These are phyloP conservation scores for Trypanosoma mega DNA, from an alignment of 208 protist species.

Conservation along the genomic window DNA sequence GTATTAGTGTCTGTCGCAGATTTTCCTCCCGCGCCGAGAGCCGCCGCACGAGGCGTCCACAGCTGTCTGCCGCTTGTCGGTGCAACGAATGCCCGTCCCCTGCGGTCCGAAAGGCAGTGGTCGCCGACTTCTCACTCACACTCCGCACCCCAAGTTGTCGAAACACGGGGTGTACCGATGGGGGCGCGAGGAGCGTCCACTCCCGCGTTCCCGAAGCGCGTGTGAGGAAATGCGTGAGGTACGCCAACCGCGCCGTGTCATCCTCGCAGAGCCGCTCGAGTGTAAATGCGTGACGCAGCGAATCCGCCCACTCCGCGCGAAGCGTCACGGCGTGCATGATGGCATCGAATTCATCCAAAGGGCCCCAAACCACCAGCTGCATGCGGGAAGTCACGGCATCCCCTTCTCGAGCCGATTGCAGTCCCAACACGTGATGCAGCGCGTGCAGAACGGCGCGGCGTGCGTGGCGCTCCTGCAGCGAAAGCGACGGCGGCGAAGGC, in stretches of 20 bases:
- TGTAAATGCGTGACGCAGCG: conserved; percentile 30
- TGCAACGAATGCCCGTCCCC: conserved; percentile 29
- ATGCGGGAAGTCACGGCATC: conserved; percentile 13
- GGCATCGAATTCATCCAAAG: conserved; percentile 61
- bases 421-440: conserved; percentile 52
- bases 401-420: conserved; percentile 29
- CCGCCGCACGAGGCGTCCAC: conserved; percentile 56
- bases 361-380: conserved; percentile 27
- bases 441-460: conserved; percentile 52
- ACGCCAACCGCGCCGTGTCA: conserved; percentile 36
- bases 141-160: conserved; percentile 3
- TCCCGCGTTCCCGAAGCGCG: conserved; percentile 7
- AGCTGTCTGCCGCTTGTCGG: conserved; percentile 45
- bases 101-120: neutral
- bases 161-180: conserved; percentile 6
- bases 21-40: conserved; percentile 77
- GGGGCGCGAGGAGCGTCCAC: conserved; percentile 14
- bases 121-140: neutral
- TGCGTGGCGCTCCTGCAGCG: conserved; percentile 67
- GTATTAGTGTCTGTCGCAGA: conserved; percentile 62
- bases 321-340: conserved; percentile 42
- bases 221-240: conserved; percentile 32
- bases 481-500: conserved; percentile 10
- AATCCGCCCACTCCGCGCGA: conserved; percentile 20
- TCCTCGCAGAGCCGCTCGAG: conserved; percentile 44